Base-by-base conservation (phyloP, 495 filamentous ascomycete genomes). In the Astrocystis sublimbata region DNA sequence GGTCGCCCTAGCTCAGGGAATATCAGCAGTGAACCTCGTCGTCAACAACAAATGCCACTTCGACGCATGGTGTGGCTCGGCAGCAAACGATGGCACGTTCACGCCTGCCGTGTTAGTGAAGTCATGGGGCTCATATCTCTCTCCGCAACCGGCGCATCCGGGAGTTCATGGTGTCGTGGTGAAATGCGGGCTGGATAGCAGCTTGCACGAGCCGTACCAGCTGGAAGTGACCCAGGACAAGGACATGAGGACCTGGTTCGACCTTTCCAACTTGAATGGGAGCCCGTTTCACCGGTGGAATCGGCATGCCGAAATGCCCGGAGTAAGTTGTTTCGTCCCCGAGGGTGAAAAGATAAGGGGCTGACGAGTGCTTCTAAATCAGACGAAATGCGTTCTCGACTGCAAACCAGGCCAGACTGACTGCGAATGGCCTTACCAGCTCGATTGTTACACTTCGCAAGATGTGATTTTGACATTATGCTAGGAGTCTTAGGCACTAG, bases 81-180 rank as follows among this genome's bases (percentile, higher is more conserved):
- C 68, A 0, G 65, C 68, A 42, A 70, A 70, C 30, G 63, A 70
- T 51, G 68, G 68, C 12, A 33, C 47, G 0, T 66, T 50, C 2
- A 28, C 56, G 10, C 53, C 63, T 4, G 6, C 31, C 2, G 54
- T 62, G 13, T 2, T 30, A 3, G 55, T 66, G 1, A 2, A 6
- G 2, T 6, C n/a, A 2, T 63, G 57, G 19, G 28, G 38, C 6
- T 28, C 8, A 0, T 68, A 65, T 26, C 6, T 10, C 17, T 68
- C 68, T 0, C 62, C 65, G 4, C 57, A 62, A 13, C 57, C 36
- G 8, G 65, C 68, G 0, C 2, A 62, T 30, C 23, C 63, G 19
- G 68, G 68, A 45, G 65, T 64, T 19, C 31, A 64, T 13, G 68
- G 68, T 0, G 47, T 56, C 1, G 65, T 68, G 5, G 15, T 66